Conservation (phyloP, 148 eudicot species). For the Vaccinium vitisidaea region DNA sequence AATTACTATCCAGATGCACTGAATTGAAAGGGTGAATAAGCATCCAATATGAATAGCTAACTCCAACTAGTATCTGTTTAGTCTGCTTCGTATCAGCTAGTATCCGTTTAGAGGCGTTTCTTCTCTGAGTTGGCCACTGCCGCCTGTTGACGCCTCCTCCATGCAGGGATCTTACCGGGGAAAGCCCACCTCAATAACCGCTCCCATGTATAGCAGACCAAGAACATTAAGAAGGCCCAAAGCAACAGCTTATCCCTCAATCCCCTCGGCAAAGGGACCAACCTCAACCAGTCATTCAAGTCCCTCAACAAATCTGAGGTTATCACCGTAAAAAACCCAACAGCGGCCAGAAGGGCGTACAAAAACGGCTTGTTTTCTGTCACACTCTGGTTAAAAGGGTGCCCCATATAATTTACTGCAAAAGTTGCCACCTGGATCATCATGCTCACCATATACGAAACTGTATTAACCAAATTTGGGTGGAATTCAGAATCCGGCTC, state of each 20-base stretch:
- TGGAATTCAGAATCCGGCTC: conserved; percentile 92
- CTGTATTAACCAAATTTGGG: conserved; percentile 86
- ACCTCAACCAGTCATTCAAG: conserved; percentile 75
- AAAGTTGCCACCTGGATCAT: conserved; percentile 98
- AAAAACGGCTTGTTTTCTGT: conserved; percentile 74
- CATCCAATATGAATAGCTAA: too few species aligned
- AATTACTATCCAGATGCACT: too few species aligned
- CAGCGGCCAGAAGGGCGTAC: conserved; percentile 67
- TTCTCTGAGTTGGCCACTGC: conserved; percentile 55
- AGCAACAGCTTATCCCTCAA: conserved; percentile 71
- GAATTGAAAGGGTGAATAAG: too few species aligned
- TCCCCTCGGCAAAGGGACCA: conserved; percentile 71
- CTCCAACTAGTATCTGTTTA: too few species aligned
- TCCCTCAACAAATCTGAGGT: conserved; percentile 80
- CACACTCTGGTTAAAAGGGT: conserved; percentile 92
- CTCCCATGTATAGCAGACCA: conserved; percentile 80
- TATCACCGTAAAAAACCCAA: conserved; percentile 73
- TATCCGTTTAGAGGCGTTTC: conserved; percentile 21
- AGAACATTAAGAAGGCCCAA: conserved; percentile 76
- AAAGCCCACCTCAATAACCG: conserved; percentile 83
- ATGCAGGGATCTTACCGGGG: conserved; percentile 86
- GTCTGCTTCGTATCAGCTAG: not conserved
- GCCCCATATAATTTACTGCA: conserved; percentile 98
- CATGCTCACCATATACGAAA: conserved; percentile 87
- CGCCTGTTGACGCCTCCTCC: conserved; percentile 62